Conservation (phyloP, 1,284 basidiomycete species). For the Moesziomyces globuligerus region DNA sequence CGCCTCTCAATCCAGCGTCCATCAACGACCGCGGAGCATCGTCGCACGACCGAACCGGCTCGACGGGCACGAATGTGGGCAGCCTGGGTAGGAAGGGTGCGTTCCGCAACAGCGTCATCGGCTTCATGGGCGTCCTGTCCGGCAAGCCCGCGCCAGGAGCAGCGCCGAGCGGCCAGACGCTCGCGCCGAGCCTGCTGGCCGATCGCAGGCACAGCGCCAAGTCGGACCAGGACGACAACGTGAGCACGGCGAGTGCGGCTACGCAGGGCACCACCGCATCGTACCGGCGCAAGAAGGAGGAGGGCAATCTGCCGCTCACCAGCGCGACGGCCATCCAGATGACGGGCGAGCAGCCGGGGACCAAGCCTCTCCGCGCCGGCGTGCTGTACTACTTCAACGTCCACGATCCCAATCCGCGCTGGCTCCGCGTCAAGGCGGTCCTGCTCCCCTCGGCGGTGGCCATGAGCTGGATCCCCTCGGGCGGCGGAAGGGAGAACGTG, state of each 20-base stretch:
- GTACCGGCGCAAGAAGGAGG: constrained; percentile 40
- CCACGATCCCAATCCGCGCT: constrained; percentile 44
- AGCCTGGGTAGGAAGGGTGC: constrained; percentile 26
- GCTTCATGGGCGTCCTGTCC: constrained; percentile 38
- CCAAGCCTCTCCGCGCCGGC: constrained; percentile 45
- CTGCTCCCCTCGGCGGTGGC: constrained; percentile 53
- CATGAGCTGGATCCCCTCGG: constrained; percentile 61
- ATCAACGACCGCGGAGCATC: constrained; percentile 5
- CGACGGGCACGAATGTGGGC: constrained; percentile 7
- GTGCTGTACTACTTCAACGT: constrained; percentile 59
- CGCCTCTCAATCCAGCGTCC: constrained; percentile 3
- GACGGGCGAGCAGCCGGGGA: constrained; percentile 25
- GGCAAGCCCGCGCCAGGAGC: constrained; percentile 14
- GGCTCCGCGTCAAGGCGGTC: constrained; percentile 56
- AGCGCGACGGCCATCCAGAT: constrained; percentile 38
- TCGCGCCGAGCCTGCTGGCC: constrained; percentile 18
- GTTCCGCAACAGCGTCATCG: constrained; percentile 47
- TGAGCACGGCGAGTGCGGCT: constrained; percentile 33
- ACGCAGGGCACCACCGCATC: constrained; percentile 52
- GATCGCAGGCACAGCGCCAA: constrained; percentile 32
- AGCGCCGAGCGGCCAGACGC: background rate
- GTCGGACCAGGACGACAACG: constrained; percentile 37
- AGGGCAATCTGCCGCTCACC: constrained; percentile 41
- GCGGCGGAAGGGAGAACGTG: constrained; percentile 57
- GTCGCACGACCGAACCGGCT: constrained; percentile 2